A percentile compares a stretch with the other conserved stretches of the same genome.
Evolutionary conservation across 176 grass and related monocot species (phyloP).

Genomic region (Phoenix roebelenii): DNA sequence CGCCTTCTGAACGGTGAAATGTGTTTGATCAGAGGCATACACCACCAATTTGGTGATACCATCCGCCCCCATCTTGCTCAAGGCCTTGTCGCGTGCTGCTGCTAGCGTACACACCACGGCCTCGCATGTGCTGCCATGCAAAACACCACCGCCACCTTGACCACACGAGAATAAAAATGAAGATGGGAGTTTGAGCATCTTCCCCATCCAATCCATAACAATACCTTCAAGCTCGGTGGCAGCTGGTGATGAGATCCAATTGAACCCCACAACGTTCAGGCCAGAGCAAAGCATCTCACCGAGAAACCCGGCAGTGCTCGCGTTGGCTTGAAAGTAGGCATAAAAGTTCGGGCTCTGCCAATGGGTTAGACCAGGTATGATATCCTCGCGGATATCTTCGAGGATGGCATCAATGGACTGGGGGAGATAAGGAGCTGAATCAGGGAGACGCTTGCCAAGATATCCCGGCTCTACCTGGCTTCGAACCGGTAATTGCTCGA

Average conservation of each 20-base stretch:
- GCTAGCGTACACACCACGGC: constrained; percentile 41
- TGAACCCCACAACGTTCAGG: constrained; percentile 42
- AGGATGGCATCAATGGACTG: constrained; percentile 24
- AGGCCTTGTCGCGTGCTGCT: constrained; percentile 33
- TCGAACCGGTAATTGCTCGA: constrained; percentile 35
- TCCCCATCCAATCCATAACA: constrained; percentile 51
- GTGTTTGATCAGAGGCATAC: constrained; percentile 65
- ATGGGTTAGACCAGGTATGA: constrained; percentile 44
- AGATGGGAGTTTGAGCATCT: constrained; percentile 27
- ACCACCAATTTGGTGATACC: constrained; percentile 33
- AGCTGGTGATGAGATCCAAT: constrained; percentile 41
- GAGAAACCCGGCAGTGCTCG: constrained; percentile 31
- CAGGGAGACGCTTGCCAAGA: constrained; percentile 22
- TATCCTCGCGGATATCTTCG: constrained; percentile 18
- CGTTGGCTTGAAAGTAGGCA: constrained; percentile 41
- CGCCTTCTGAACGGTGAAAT: constrained; percentile 41
- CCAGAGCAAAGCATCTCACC: constrained; percentile 38
- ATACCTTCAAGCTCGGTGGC: constrained; percentile 53
- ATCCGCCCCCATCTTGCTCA: constrained; percentile 19
- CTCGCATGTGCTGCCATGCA: constrained; percentile 49
- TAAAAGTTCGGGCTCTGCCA: constrained; percentile 59
- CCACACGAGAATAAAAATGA: constrained; percentile 26
- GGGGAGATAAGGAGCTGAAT: constrained; percentile 11
- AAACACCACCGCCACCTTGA: constrained; percentile 35
- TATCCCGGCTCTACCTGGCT: constrained; percentile 31